These are phyloP conservation scores for Diaporthe destruens DNA, from an alignment of 2,329 filamentous ascomycete species.

Conservation along the genomic window DNA sequence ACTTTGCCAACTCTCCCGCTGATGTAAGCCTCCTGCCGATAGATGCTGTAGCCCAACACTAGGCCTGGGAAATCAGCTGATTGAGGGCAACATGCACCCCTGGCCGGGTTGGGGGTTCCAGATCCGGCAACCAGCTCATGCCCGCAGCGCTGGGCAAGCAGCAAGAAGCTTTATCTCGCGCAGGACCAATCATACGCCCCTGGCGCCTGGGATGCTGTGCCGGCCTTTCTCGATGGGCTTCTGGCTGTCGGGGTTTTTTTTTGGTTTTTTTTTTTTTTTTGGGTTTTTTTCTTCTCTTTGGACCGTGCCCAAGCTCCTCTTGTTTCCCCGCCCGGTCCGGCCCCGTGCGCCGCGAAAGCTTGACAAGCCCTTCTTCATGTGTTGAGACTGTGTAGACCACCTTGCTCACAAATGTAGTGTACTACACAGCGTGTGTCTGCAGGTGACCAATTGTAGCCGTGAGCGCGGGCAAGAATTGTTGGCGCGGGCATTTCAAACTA, in stretches of 20 bases:
- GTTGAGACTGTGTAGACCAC: background rate
- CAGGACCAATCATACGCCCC: conserved; percentile 11
- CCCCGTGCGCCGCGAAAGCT: conserved; percentile 17
- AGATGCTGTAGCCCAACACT: background rate
- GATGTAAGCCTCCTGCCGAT: conserved; percentile 1
- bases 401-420: background rate
- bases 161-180: conserved; percentile 13
- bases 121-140: conserved; percentile 17
- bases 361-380: conserved; percentile 1
- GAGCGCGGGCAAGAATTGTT: conserved; percentile 2
- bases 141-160: background rate
- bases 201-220: background rate
- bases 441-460: background rate
- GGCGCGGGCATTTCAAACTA: conserved; percentile 4
- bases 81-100: conserved; percentile 9
- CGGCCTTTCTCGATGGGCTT: too few species aligned
- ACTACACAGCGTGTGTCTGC: too few species aligned
- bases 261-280: background rate
- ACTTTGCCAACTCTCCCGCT: background rate
- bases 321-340: background rate
- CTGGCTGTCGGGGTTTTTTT: too few species aligned
- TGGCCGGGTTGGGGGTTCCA: conserved; percentile 7
- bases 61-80: conserved; percentile 14
- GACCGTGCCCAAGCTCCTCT: background rate
- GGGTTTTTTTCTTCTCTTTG: background rate